These are phyloP conservation scores for Saccharomyces kudriavzevii DNA, from an alignment of 805 yeast species.

Conservation along the genomic window DNA sequence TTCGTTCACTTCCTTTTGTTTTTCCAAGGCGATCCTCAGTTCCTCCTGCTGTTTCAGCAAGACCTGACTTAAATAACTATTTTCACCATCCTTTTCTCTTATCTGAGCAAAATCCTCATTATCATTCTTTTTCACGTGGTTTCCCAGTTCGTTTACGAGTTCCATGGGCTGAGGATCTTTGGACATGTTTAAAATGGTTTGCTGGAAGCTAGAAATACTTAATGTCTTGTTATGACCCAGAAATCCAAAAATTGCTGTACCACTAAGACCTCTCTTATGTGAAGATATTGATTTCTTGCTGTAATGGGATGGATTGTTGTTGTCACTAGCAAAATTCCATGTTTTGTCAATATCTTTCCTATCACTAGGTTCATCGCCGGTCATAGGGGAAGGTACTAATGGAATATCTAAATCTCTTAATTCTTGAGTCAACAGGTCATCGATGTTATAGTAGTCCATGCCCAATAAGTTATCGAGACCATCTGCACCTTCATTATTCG, in stretches of 20 bases:
- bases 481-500: conserved; percentile 22
- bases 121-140: neutral
- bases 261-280: conserved; percentile 61
- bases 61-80: conserved; percentile 14
- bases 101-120: neutral
- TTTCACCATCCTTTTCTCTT: neutral
- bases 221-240: conserved; percentile 54
- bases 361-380: neutral
- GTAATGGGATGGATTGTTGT: conserved; percentile 5
- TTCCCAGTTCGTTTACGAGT: neutral
- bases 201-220: conserved; percentile 44
- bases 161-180: conserved; percentile 6
- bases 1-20: conserved; percentile 26
- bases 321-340: conserved; percentile 11
- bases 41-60: conserved; percentile 27
- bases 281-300: conserved; percentile 10
- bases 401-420: conserved; percentile 61
- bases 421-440: conserved; percentile 49
- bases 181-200: conserved; percentile 6
- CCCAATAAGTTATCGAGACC: conserved; percentile 41
- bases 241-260: conserved; percentile 76
- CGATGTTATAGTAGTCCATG: conserved; percentile 45
- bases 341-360: neutral
- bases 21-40: conserved; percentile 23
- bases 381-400: conserved; percentile 16